Conservation (phyloP, 2,329 filamentous ascomycete species). For the Microdochium paspali region DNA sequence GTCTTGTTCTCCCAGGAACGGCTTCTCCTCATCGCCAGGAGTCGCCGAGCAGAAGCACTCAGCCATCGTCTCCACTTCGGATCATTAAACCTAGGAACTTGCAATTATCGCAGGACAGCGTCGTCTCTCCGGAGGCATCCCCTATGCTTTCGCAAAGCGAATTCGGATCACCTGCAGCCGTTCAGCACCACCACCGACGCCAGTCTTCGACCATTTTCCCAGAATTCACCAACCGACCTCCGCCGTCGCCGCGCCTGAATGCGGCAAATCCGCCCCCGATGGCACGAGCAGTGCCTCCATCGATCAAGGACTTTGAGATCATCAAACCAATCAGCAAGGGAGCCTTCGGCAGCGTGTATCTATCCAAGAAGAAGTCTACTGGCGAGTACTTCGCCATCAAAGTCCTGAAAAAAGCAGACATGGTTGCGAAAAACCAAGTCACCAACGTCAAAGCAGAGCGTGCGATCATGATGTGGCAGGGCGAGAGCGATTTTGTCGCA, state of each 20-base stretch:
- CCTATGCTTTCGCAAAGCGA: constrained; percentile 79
- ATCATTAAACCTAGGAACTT: constrained; percentile 70
- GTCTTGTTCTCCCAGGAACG: constrained; percentile 70
- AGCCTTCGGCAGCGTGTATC: constrained; percentile 93
- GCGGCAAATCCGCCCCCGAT: constrained; percentile 72
- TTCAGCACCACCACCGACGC: constrained; percentile 65
- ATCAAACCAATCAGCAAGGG: constrained; percentile 99
- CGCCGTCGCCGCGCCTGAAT: constrained; percentile 72
- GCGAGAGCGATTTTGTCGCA: constrained; percentile 96
- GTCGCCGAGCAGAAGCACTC: constrained; percentile 68
- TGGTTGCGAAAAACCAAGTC: constrained; percentile 99
- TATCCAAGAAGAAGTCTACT: constrained; percentile 97
- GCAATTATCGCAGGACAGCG: constrained; percentile 48
- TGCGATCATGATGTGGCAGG: constrained; percentile 99
- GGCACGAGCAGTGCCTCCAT: constrained; percentile 80
- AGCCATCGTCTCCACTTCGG: constrained; percentile 77
- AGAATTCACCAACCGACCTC: constrained; percentile 53
- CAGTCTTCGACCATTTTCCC: constrained; percentile 89
- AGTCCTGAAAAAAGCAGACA: constrained; percentile 97
- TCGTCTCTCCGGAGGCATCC: constrained; percentile 81
- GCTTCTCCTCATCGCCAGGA: constrained; percentile 78
- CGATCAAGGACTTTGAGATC: constrained; percentile 98
- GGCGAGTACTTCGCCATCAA: constrained; percentile 99
- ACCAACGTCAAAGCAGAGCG: constrained; percentile 98
- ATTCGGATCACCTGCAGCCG: constrained; percentile 63